A percentile compares a stretch with the other conserved stretches of the same genome.
Evolutionary conservation across 2,329 filamentous ascomycete genomes (phyloP).

Genomic region (Blastomyces silverae): DNA sequence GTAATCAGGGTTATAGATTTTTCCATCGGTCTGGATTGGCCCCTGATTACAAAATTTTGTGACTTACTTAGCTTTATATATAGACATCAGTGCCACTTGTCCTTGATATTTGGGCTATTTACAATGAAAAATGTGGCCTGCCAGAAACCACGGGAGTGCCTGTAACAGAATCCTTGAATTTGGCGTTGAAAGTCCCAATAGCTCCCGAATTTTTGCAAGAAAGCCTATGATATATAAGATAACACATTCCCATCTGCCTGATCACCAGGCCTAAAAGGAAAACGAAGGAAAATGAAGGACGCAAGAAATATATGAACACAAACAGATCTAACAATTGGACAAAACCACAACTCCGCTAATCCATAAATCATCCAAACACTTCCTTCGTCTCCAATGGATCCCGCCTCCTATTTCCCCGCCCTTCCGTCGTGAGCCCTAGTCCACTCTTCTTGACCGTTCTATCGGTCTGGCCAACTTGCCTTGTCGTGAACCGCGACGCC

Average conservation of each 20-base stretch:
- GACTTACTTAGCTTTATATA: not conserved
- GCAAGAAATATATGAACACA: not conserved
- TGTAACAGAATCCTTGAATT: too few relatives aligned
- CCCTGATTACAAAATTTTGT: not conserved
- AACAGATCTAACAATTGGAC: not conserved
- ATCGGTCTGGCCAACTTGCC: slow-evolving; percentile 68
- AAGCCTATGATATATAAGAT: not conserved
- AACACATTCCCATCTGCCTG: not conserved
- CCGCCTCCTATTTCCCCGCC: slow-evolving; percentile 55
- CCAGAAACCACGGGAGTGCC: too few relatives aligned
- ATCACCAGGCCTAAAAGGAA: not conserved
- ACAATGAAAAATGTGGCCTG: too few relatives aligned
- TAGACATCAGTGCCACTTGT: too few relatives aligned
- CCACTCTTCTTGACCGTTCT: slow-evolving; percentile 66
- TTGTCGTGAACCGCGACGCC: slow-evolving; percentile 68
- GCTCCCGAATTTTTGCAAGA: too few relatives aligned
- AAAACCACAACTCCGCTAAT: not conserved
- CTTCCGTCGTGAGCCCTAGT: slow-evolving; percentile 65
- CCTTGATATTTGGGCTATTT: too few relatives aligned
- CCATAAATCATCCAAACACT: slow-evolving; percentile 60
- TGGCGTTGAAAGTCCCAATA: too few relatives aligned
- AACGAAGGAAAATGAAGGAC: not conserved
- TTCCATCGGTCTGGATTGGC: not conserved
- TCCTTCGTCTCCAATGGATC: slow-evolving; percentile 69
- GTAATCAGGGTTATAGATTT: not conserved